phyloP scores from a whole-genome alignment of 768 basidiomycete genomes.

The Cystofilobasidium bisporidii region DNA sequence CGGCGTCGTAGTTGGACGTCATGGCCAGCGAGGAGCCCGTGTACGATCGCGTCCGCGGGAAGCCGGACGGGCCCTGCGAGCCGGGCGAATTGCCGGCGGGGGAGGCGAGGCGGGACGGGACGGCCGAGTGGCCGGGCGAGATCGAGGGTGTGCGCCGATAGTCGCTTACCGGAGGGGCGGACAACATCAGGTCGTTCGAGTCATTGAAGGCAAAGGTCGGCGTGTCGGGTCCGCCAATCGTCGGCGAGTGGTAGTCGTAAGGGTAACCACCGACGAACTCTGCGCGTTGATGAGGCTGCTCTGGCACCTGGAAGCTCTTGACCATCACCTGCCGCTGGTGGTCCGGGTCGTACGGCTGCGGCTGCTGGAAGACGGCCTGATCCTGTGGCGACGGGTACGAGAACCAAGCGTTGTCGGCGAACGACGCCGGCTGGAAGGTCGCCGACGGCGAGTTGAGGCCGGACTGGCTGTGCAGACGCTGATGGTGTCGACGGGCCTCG shows the following conservation, averaged over 20 bases:
- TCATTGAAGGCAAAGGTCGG: neutral
- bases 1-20: neutral
- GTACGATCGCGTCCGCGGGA: constrained; percentile 15
- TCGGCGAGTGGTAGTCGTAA: neutral
- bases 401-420: neutral
- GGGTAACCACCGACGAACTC: no score
- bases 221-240: neutral
- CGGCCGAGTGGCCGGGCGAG: constrained; percentile 2
- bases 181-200: neutral
- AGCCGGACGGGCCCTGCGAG: neutral
- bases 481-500: constrained; percentile 4
- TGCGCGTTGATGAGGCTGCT: no score
- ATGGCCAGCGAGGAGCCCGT: constrained; percentile 12
- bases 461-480: constrained; percentile 10
- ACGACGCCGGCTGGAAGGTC: neutral
- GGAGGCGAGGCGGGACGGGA: constrained; percentile 6
- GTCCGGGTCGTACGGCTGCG: neutral
- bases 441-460: neutral
- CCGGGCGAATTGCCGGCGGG: neutral
- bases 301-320: neutral
- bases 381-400: neutral
- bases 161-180: neutral
- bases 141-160: neutral
- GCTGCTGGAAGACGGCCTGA: neutral
- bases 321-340: no score